Conservation (phyloP, 345 rosid species). For the Populus deltoides region DNA sequence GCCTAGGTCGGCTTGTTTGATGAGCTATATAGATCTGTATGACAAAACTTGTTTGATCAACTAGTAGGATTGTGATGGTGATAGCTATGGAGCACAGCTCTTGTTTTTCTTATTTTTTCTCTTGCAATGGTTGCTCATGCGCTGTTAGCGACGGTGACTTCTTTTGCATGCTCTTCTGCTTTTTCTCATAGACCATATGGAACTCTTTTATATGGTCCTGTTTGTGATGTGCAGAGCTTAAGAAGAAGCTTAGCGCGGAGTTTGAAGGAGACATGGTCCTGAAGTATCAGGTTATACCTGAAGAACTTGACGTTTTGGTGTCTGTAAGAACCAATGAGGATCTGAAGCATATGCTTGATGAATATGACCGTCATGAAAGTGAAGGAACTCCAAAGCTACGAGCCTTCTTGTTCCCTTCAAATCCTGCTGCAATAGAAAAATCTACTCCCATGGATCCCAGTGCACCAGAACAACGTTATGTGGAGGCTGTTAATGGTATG, state of each 20-base stretch:
- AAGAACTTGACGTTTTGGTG: constrained; percentile 80
- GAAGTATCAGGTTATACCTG: constrained; percentile 65
- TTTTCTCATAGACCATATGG: background rate
- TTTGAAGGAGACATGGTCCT: constrained; percentile 53
- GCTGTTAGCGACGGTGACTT: background rate
- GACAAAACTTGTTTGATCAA: too few relatives aligned
- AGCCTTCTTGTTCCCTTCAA: constrained; percentile 64
- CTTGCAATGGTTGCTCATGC: background rate
- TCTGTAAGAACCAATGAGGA: constrained; percentile 72
- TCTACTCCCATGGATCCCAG: constrained; percentile 31
- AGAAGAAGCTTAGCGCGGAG: constrained; percentile 57
- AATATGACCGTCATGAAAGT: constrained; percentile 51
- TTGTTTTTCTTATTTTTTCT: too few relatives aligned
- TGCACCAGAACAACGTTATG: constrained; percentile 61
- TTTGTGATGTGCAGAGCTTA: constrained; percentile 45
- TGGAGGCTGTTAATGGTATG: constrained; percentile 77
- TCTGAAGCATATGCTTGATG: constrained; percentile 78
- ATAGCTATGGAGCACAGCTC: too few relatives aligned
- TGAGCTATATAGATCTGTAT: too few relatives aligned
- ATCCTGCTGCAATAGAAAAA: constrained; percentile 35
- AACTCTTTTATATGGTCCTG: background rate
- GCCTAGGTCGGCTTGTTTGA: too few relatives aligned
- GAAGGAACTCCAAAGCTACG: constrained; percentile 55
- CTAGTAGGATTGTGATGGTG: too few relatives aligned
- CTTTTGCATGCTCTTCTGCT: background rate